Evolutionary conservation across 1,139 yeast species (phyloP).

Genomic region (Kurtzmaniella quercitrusa): DNA sequence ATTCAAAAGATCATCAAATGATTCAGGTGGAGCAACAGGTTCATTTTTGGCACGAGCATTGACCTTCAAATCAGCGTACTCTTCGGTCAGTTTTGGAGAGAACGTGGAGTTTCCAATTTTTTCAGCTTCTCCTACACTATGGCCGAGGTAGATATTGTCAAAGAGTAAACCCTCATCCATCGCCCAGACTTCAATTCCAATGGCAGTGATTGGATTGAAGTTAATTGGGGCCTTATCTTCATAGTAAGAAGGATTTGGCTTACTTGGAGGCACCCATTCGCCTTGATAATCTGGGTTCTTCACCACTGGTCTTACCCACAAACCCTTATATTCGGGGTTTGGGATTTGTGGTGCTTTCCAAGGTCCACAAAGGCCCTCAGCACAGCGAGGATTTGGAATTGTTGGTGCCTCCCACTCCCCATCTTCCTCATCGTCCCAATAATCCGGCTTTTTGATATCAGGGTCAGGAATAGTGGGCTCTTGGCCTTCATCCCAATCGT

Average conservation of each 20-base stretch:
- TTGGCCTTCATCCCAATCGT: conserved; percentile 70
- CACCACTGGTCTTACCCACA: conserved; percentile 67
- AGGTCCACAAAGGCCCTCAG: conserved; percentile 67
- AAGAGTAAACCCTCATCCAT: conserved; percentile 72
- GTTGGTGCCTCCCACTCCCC: conserved; percentile 77
- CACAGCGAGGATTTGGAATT: conserved; percentile 71
- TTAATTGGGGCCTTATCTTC: conserved; percentile 58
- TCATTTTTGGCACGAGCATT: conserved; percentile 31
- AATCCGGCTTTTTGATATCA: conserved; percentile 57
- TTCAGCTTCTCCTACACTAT: conserved; percentile 79
- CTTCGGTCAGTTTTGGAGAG: conserved; percentile 56
- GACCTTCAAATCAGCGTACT: conserved; percentile 34
- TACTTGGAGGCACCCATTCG: conserved; percentile 64
- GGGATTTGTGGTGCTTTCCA: conserved; percentile 55
- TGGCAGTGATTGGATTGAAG: conserved; percentile 67
- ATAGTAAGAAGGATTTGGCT: conserved; percentile 66
- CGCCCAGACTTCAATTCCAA: conserved; percentile 91
- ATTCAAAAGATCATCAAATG: conserved; percentile 34
- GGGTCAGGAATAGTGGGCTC: conserved; percentile 63
- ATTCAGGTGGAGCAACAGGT: conserved; percentile 38
- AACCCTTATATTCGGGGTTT: conserved; percentile 72
- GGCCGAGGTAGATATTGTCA: conserved; percentile 84
- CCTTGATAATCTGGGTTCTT: conserved; percentile 78
- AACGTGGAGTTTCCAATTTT: conserved; percentile 73
- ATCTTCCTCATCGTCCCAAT: conserved; percentile 86